These are phyloP conservation scores for Nemania sp. DNA, from an alignment of 2,329 filamentous ascomycete species.

Conservation along the genomic window DNA sequence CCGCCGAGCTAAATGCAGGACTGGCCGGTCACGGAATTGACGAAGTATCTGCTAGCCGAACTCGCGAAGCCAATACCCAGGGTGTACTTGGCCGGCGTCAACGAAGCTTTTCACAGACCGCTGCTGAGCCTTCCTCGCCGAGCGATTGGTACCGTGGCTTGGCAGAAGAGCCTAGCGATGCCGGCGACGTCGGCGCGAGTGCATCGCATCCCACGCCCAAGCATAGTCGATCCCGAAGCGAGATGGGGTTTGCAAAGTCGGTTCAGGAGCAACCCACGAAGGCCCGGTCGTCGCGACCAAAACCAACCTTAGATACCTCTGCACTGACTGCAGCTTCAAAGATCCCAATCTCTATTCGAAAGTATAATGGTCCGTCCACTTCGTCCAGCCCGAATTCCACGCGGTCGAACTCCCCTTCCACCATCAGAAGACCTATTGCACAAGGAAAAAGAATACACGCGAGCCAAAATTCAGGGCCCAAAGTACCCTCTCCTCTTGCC, in stretches of 20 bases:
- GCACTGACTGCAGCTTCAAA: slow-evolving; percentile 45
- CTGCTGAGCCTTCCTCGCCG: slow-evolving; percentile 65
- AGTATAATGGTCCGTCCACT: slow-evolving; percentile 49
- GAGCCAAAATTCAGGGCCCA: slow-evolving; percentile 43
- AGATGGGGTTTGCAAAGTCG: slow-evolving; percentile 52
- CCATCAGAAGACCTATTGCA: slow-evolving; percentile 48
- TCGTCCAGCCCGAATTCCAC: slow-evolving; percentile 57
- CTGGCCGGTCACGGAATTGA: slow-evolving; percentile 66
- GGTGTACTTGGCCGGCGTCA: slow-evolving; percentile 53
- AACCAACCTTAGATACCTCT: slow-evolving; percentile 41
- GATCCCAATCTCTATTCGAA: slow-evolving; percentile 53
- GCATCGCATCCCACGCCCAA: slow-evolving; percentile 43
- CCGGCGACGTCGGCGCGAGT: slow-evolving; percentile 28
- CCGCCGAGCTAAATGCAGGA: slow-evolving; percentile 58
- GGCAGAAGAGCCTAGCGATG: slow-evolving; percentile 29
- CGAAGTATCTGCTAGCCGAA: slow-evolving; percentile 58
- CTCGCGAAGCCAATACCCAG: slow-evolving; percentile 72
- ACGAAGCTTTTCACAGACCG: slow-evolving; percentile 60
- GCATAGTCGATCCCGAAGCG: slow-evolving; percentile 63
- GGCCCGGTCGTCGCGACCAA: slow-evolving; percentile 41
- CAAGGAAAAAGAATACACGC: slow-evolving; percentile 48
- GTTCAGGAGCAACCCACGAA: slow-evolving; percentile 41
- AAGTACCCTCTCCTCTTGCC: slow-evolving; percentile 48
- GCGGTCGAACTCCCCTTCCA: slow-evolving; percentile 60
- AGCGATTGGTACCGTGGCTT: slow-evolving; percentile 52